phyloP scores from a whole-genome alignment of 805 yeast genomes.

The Lipomyces spencermartinsiae region DNA sequence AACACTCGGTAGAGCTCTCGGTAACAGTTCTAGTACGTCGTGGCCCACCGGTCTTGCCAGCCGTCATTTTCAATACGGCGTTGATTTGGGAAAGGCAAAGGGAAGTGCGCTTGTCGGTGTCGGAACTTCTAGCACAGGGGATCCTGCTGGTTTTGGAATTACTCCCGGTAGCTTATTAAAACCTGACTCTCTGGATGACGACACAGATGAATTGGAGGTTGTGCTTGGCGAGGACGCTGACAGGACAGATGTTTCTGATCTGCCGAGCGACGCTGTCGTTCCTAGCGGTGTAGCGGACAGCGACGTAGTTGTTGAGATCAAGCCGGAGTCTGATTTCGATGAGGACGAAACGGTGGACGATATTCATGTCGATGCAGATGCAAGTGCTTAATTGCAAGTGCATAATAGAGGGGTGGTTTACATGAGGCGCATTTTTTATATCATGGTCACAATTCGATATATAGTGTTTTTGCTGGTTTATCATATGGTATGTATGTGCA shows the following conservation, averaged over 20 bases:
- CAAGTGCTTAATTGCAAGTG: neutral
- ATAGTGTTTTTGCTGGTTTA: neutral
- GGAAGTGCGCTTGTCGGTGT: neutral
- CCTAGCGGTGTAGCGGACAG: constrained; percentile 14
- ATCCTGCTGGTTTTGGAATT: constrained; percentile 10
- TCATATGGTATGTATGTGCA: neutral
- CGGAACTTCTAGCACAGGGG: neutral
- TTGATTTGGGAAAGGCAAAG: neutral
- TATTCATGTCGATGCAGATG: constrained; percentile 13
- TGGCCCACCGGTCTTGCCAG: constrained; percentile 6
- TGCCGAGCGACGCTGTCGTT: constrained; percentile 2
- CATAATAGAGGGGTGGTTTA: neutral
- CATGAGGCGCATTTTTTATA: neutral
- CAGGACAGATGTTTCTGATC: constrained; percentile 7
- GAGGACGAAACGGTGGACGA: constrained; percentile 20
- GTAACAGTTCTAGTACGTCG: neutral
- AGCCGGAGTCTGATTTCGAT: constrained; percentile 12
- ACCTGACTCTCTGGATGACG: constrained; percentile 15
- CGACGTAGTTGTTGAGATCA: constrained; percentile 23
- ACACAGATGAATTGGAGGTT: constrained; percentile 12
- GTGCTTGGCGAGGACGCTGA: constrained; percentile 12
- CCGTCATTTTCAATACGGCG: constrained; percentile 5
- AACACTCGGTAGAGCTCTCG: constrained; percentile 18
- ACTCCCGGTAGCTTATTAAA: constrained; percentile 5
- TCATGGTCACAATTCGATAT: neutral